Evolutionary conservation across 164 flowering plant species (phyloP).

Genomic region (Piper longum): DNA sequence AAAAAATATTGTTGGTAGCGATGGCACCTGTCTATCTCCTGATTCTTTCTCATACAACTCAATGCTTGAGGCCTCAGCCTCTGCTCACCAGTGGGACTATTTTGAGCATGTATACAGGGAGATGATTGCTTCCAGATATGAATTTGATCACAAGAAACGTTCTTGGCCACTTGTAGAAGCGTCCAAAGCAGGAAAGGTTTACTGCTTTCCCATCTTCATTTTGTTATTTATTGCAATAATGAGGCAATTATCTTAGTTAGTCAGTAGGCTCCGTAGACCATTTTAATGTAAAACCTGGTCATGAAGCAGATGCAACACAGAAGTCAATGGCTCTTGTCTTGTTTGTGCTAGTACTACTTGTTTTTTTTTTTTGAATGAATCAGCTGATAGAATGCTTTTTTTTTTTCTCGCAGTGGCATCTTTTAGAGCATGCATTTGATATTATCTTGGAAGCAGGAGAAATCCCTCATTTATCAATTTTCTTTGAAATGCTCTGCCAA

Average conservation of each 20-base stretch:
- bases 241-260: background rate
- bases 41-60: conserved; percentile 52
- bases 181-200: conserved; percentile 85
- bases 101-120: conserved; percentile 85
- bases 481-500: conserved; percentile 65
- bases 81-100: conserved; percentile 87
- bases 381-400: background rate
- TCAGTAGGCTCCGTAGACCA: background rate
- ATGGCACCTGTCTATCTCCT: conserved; percentile 17
- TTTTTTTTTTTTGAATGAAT: no score
- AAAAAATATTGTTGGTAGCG: conserved; percentile 12
- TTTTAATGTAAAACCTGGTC: no score
- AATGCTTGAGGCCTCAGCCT: conserved; percentile 78
- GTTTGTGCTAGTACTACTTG: no score
- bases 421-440: conserved; percentile 88
- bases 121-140: conserved; percentile 62
- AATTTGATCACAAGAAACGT: conserved; percentile 58
- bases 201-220: background rate
- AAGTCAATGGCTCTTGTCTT: no score
- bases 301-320: no score
- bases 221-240: background rate
- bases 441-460: conserved; percentile 65
- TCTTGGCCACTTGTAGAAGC: conserved; percentile 57
- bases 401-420: conserved; percentile 36
- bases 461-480: conserved; percentile 44